Conservation (phyloP, 768 basidiomycete species). For the Podaxis sp. region DNA sequence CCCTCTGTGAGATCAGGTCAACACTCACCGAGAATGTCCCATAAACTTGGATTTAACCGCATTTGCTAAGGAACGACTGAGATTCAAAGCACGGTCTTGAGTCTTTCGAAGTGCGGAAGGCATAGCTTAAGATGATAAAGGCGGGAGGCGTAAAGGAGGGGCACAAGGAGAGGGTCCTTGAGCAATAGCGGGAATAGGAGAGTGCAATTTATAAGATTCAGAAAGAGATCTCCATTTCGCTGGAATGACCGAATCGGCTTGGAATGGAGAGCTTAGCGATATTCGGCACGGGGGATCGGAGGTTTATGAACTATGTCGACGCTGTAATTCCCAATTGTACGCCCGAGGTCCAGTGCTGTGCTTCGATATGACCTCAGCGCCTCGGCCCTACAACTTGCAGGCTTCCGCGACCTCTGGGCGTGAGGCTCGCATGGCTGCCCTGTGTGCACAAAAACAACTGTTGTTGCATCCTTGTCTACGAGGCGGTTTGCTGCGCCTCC, state of each 20-base stretch:
- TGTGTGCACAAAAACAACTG: slow-evolving; percentile 4
- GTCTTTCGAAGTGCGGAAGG: slow-evolving; percentile 42
- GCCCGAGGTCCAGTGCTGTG: slow-evolving; percentile 14
- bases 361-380: slow-evolving; percentile 15
- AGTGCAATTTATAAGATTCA: slow-evolving; percentile 6
- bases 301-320: slow-evolving; percentile 14
- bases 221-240: slow-evolving; percentile 2
- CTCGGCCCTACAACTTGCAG: slow-evolving; percentile 4
- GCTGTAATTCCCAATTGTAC: slow-evolving; percentile 14
- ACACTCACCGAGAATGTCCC: slow-evolving; percentile 11
- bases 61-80: slow-evolving; percentile 52
- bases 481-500: not conserved
- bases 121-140: slow-evolving; percentile 25
- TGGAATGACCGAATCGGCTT: slow-evolving; percentile 11
- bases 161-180: slow-evolving; percentile 19
- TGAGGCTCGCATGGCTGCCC: slow-evolving; percentile 8
- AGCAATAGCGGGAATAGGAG: not conserved
- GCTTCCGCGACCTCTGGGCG: slow-evolving; percentile 14
- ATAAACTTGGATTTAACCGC: slow-evolving; percentile 38
- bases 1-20: not conserved
- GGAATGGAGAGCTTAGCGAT: slow-evolving; percentile 18
- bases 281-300: slow-evolving; percentile 8
- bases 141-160: slow-evolving; percentile 17
- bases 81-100: slow-evolving; percentile 44
- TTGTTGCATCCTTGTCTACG: not conserved